phyloP scores from a whole-genome alignment of 2,329 filamentous ascomycete species.

The Pseudofabraea citricarpa region DNA sequence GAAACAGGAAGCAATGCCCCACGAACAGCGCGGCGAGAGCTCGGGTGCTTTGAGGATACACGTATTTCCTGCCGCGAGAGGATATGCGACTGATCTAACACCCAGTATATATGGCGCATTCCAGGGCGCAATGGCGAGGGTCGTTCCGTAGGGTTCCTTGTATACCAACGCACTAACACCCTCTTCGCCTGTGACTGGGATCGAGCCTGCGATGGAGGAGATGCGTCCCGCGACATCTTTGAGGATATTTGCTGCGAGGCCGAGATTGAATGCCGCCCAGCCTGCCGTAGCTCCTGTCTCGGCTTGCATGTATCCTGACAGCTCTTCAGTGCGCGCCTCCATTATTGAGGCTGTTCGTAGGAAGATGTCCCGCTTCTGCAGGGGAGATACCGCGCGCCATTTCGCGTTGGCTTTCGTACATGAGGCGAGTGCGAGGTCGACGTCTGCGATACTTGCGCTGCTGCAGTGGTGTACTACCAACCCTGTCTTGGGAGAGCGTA shows the following conservation, averaged over 20 bases:
- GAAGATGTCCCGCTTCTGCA: slow-evolving; percentile 63
- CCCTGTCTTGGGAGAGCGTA: slow-evolving; percentile 50
- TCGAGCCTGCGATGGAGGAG: slow-evolving; percentile 27
- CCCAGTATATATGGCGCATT: slow-evolving; percentile 54
- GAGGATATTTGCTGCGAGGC: slow-evolving; percentile 31
- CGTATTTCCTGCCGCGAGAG: slow-evolving; percentile 76
- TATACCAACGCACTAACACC: slow-evolving; percentile 58
- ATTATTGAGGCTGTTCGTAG: slow-evolving; percentile 64
- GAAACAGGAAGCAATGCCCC: slow-evolving; percentile 58
- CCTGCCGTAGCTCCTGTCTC: slow-evolving; percentile 42
- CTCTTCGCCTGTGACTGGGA: slow-evolving; percentile 35
- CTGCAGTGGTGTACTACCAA: slow-evolving; percentile 50
- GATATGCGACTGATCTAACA: slow-evolving; percentile 50
- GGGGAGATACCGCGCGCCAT: slow-evolving; percentile 62
- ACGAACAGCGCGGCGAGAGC: slow-evolving; percentile 57
- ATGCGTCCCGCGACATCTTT: slow-evolving; percentile 39
- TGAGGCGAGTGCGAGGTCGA: slow-evolving; percentile 43
- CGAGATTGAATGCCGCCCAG: slow-evolving; percentile 35
- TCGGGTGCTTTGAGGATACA: slow-evolving; percentile 70
- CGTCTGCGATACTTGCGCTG: slow-evolving; percentile 51
- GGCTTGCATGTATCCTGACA: slow-evolving; percentile 51
- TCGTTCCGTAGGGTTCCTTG: slow-evolving; percentile 74
- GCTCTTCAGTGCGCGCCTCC: slow-evolving; percentile 43
- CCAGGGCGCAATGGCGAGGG: slow-evolving; percentile 79
- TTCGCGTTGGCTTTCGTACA: slow-evolving; percentile 63